Base-by-base conservation (phyloP, 1,139 yeast species). In the Wickerhamomyces sp. region DNA sequence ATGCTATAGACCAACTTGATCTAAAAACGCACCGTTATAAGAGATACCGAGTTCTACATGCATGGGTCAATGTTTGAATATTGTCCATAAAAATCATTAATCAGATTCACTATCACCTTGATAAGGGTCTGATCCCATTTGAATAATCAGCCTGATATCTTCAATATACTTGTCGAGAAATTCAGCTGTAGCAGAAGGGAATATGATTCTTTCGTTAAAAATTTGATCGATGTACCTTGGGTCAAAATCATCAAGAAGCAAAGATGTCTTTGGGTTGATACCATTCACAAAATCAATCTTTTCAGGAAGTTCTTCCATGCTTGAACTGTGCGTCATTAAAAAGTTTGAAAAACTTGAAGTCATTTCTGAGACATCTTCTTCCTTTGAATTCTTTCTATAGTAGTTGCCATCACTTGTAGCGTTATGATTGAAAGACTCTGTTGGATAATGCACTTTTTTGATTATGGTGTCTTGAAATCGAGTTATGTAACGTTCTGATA, bases 171-270 rank as follows among this genome's bases (percentile, higher is more conserved):
- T 44, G 16, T 44, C 39, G 21, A 54, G 7, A 20, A 50, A 45
- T 14, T 38, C 36, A 28, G 42, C 22, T 17, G 40, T 39, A 0
- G 52, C 48, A 5, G 29, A 17, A 15, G 44, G 53, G 41, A 44
- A 47, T 7, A 39, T 38, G 16, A 48, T 22, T 3, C 24, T 18
- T 7, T 36, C 38, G 13, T 41, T 39, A 39, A 45, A 54, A 2
- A 49, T 27, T 8, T 54, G 51, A 32, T 52, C 56, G 3, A 33
- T 41, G 26, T 25, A 46, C 27, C 55, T 42, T 19, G 58, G 56
- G 37, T 54, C 56, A 38, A 36, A 52, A 37, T 54, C 58, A 1
- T 34, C 28, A 3, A 36, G 35, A 17, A 49, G 30, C 13, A 54
- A 21, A 1, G 39, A 22, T 0, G 52, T 51, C 13, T 39, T 22